Base-by-base conservation (phyloP, 495 filamentous ascomycete genomes). In the Penicillium macrosclerotiorum region DNA sequence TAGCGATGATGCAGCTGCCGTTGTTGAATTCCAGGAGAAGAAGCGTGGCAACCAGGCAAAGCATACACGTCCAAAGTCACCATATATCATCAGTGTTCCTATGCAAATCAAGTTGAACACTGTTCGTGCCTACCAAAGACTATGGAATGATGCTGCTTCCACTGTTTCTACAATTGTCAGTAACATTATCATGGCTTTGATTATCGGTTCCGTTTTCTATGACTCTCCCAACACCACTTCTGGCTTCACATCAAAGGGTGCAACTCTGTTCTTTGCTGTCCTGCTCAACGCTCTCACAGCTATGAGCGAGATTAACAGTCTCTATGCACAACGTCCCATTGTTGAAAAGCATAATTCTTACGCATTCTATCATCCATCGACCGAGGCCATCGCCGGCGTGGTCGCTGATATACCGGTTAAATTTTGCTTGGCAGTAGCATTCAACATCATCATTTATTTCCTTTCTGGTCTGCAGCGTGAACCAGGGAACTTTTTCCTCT, bases 221-320 rank as follows among this genome's bases (percentile, higher is more conserved):
- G 85, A 90, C 45, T 67, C 90, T 4, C 64, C 76, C 16, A 61
- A 20, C 69, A 72, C 42, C 81, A 88, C 33, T 51, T 63, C 39
- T 77, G 77, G 64, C 18, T 90, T 95, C 69, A 85, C 77, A 67
- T 74, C 78, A 42, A 77, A 85, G 36, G 88, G 86, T 24, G 86
- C 85, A 36, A 72, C 90, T 1, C 72, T 96, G 16, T 96, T 95
- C 77, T 94, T 95, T 53, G 87, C 88, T 30, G 82, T 91, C 51
- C 74, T 96, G 12, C 57, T 77, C 16, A 79, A 78, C 42, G 72
- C 74, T n/a, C 61, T 80, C 12, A 71, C 73, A 1, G 57, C 58
- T 12, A 63, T 64, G 51, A 60, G 69, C 1, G 82, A 86, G 52
- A 81, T 85, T 55, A 77, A 77, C 48, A 71, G 42, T 34, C 61